Evolutionary conservation across 78 protist species (phyloP), one percentile per base, ranked within the genome.

Genomic region (Guillardia theta): DNA sequence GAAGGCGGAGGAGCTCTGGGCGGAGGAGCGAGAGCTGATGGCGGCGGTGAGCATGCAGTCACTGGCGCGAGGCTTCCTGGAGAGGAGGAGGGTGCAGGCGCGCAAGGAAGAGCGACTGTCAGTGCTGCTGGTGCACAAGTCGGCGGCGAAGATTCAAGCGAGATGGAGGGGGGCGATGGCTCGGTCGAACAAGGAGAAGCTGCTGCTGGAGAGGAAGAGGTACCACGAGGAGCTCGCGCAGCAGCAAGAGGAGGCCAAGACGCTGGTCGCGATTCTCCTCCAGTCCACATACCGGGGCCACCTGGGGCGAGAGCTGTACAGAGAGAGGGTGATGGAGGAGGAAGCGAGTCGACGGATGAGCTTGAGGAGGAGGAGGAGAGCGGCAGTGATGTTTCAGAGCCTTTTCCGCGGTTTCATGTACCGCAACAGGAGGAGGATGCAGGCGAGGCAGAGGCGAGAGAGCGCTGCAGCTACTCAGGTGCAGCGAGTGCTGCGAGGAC

Each of bases 271-370:
- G 46, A 3, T 12, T 15, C 45, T 70, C 41, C 9, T 70, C 45
- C 83, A 70, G 83, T 36, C 83, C n/a, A 43, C 36, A 43, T 70
- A 22, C 83, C 83, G 83, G 41, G 83, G 83, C 46, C 83, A 70
- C 41, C 36, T 70, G 83, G 83, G 83, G 33, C 83, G 83, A 0
- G 83, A 70, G 41, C 83, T 24, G 36, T 70, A 22, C 41, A 1
- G 83, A 1, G 83, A 70, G 83, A 24, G 22, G 83, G 46, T 70
- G 10, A 43, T 70, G 83, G 83, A 70, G 41, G 36, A 24, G 41
- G 83, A 70, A 43, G 83, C 83, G 83, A 24, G 10, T 1, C 6
- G 41, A 6, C 83, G 83, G 4, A 4, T 70, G 10, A 1, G 15
- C 41, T 22, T 36, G 6, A 43, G n/a, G 45, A 70, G 36, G 83